phyloP scores from a whole-genome alignment of 805 yeast genomes.

The Starmerella gropengiesseri region DNA sequence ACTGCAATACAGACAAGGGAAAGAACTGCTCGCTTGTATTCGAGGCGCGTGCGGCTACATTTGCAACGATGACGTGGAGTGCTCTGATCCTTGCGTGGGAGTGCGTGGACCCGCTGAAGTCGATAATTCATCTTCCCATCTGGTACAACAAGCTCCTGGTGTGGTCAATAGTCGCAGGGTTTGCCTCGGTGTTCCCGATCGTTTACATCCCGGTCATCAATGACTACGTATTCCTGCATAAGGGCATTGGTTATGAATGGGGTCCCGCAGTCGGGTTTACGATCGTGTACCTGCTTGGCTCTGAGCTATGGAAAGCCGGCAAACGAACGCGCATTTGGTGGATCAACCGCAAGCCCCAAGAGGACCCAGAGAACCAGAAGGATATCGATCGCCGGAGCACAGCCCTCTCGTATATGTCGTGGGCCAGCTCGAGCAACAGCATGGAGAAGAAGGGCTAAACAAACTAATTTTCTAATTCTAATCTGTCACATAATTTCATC shows the following conservation, averaged over 20 bases:
- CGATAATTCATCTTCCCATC: conserved; percentile 42
- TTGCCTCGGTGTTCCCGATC: conserved; percentile 64
- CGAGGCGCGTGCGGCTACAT: conserved; percentile 64
- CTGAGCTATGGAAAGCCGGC: conserved; percentile 55
- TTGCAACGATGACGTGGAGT: conserved; percentile 80
- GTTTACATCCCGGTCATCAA: conserved; percentile 85
- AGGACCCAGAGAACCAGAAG: conserved; percentile 1
- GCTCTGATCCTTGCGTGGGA: conserved; percentile 77
- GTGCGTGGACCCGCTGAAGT: conserved; percentile 58
- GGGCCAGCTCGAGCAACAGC: too few species aligned
- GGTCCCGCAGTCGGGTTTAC: conserved; percentile 53
- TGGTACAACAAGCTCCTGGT: conserved; percentile 68
- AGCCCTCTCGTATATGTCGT: too few species aligned
- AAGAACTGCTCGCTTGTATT: conserved; percentile 51
- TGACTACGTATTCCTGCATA: conserved; percentile 60
- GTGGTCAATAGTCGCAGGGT: conserved; percentile 69
- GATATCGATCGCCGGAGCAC: too few species aligned
- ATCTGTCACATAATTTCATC: too few species aligned
- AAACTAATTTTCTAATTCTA: too few species aligned
- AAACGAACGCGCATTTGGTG: conserved; percentile 36
- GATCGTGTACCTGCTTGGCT: conserved; percentile 46
- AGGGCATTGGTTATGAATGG: conserved; percentile 69
- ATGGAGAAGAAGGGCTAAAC: too few species aligned
- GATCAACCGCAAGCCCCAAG: background rate
- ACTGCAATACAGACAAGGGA: conserved; percentile 46